Conservation (phyloP, 164 flowering plant genomes). For the Echeveria elegans region DNA sequence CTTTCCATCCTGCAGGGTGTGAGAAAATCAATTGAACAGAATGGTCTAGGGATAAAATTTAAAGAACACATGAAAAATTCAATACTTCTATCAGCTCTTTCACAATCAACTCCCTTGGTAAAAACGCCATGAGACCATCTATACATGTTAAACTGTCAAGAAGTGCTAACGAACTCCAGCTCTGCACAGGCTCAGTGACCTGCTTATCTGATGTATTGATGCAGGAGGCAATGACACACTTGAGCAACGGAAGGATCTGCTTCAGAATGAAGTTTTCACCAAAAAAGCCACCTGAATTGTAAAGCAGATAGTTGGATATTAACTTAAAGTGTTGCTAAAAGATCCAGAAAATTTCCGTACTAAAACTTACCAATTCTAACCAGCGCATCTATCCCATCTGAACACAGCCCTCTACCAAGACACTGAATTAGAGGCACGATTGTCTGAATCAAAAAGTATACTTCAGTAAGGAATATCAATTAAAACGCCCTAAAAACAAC, state of each 20-base stretch:
- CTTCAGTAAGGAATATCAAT: constrained; percentile 13
- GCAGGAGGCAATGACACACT: constrained; percentile 48
- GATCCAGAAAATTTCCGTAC: constrained; percentile 10
- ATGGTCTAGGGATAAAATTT: neutral
- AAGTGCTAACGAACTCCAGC: constrained; percentile 69
- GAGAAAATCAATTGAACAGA: constrained; percentile 8
- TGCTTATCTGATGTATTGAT: constrained; percentile 38
- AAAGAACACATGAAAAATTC: neutral
- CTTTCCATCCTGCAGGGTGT: constrained; percentile 44
- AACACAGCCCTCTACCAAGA: constrained; percentile 84
- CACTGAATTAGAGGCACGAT: constrained; percentile 76
- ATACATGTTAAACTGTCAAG: constrained; percentile 58
- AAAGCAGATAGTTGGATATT: constrained; percentile 14
- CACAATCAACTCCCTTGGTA: constrained; percentile 52
- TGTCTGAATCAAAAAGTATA: constrained; percentile 46
- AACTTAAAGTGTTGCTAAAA: constrained; percentile 6
- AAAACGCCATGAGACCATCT: constrained; percentile 53
- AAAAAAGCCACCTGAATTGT: constrained; percentile 63
- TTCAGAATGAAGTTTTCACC: constrained; percentile 63
- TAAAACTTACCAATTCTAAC: constrained; percentile 79
- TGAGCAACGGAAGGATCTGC: constrained; percentile 73
- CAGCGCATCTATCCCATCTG: constrained; percentile 88
- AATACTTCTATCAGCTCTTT: constrained; percentile 78
- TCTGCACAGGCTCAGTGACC: constrained; percentile 80
- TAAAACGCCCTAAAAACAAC: neutral